Percentiles rank a stretch among this genome's conserved stretches.
Evolutionary conservation across 2,329 filamentous ascomycete species (phyloP).

Genomic region (Zarea fungicola): DNA sequence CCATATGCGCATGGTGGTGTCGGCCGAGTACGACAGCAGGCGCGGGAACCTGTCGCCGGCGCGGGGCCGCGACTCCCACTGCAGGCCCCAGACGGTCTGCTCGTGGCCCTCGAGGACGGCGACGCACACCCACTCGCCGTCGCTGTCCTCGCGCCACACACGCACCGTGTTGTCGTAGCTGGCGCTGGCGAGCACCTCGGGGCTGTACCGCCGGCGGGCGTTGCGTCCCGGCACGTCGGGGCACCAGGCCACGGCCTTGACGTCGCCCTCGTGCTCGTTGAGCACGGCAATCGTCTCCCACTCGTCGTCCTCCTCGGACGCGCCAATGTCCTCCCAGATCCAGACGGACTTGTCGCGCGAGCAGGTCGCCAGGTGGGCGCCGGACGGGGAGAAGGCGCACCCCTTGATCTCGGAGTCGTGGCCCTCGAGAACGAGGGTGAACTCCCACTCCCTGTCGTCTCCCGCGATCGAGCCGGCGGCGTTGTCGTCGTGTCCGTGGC

Average conservation of each 20-base stretch:
- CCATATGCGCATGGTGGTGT: conserved; percentile 77
- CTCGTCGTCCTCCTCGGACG: conserved; percentile 75
- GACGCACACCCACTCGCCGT: conserved; percentile 88
- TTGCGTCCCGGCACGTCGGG: conserved; percentile 55
- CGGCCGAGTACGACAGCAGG: conserved; percentile 79
- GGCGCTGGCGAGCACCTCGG: conserved; percentile 77
- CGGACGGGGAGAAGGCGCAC: conserved; percentile 67
- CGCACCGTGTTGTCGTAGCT: conserved; percentile 92
- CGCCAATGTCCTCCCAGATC: conserved; percentile 92
- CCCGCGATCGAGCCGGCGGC: conserved; percentile 41
- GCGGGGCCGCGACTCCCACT: conserved; percentile 54
- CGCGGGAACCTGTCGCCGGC: conserved; percentile 46
- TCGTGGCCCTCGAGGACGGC: conserved; percentile 72
- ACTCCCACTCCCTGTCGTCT: conserved; percentile 81
- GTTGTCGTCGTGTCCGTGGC: conserved; percentile 19
- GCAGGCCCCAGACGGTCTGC: conserved; percentile 85
- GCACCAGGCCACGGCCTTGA: conserved; percentile 92
- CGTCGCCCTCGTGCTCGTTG: conserved; percentile 90
- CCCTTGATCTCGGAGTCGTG: conserved; percentile 92
- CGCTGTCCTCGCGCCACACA: conserved; percentile 83
- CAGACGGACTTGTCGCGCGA: conserved; percentile 90
- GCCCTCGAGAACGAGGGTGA: conserved; percentile 86
- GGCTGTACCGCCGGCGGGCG: conserved; percentile 43
- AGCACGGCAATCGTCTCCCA: conserved; percentile 95
- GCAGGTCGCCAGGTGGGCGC: conserved; percentile 81